Conservation (phyloP, 495 filamentous ascomycete genomes). For the Lophiotrema nucula region DNA sequence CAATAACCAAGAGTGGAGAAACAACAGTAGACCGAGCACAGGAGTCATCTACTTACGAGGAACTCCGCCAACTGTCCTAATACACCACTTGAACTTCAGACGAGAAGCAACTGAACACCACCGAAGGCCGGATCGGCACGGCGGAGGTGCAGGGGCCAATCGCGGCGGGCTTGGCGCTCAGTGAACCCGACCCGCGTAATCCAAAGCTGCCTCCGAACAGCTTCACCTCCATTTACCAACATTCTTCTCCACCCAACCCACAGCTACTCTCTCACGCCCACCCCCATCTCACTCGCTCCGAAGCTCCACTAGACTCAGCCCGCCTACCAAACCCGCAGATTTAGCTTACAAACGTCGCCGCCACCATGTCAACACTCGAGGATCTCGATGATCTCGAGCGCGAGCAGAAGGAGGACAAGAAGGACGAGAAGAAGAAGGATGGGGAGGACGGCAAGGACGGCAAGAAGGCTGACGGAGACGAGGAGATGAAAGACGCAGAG, state of each 20-base stretch:
- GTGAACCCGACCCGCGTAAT: slow-evolving; percentile 26
- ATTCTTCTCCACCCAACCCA: neutral
- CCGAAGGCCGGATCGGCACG: no score
- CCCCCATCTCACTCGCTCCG: neutral
- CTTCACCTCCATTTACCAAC: slow-evolving; percentile 4
- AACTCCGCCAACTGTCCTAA: no score
- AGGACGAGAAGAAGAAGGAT: slow-evolving; percentile 55
- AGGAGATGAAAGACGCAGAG: slow-evolving; percentile 87
- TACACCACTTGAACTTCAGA: no score
- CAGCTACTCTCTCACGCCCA: neutral
- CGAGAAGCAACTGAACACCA: no score
- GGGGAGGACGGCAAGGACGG: slow-evolving; percentile 54
- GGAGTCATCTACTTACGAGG: no score
- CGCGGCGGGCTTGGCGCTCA: no score
- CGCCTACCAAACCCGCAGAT: neutral
- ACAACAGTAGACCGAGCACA: no score
- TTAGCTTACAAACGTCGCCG: no score
- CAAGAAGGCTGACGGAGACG: slow-evolving; percentile 60
- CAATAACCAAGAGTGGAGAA: no score
- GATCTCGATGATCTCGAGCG: slow-evolving; percentile 77
- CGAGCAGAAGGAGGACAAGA: slow-evolving; percentile 71
- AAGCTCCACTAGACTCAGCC: no score
- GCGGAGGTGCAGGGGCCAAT: no score
- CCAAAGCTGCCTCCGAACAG: slow-evolving; percentile 32
- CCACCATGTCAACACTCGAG: slow-evolving; percentile 78